phyloP scores from a whole-genome alignment of 768 basidiomycete genomes.

The Boletus tylopilopsis region DNA sequence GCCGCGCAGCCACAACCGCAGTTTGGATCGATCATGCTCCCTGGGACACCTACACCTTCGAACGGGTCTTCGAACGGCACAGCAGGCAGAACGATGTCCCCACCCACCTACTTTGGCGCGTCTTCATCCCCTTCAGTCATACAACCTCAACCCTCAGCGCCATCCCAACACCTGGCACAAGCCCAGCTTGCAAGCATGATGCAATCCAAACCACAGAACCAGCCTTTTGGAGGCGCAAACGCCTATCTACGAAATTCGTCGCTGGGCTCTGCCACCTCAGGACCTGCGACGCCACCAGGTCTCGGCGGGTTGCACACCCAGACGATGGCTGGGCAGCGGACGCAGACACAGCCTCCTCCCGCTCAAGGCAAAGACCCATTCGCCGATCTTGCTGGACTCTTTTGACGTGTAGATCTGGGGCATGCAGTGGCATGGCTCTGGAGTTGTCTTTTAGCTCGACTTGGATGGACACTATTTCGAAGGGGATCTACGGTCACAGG shows the following conservation, averaged over 20 bases:
- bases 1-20: slow-evolving; percentile 22
- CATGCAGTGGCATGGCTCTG: too few species aligned
- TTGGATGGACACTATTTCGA: too few species aligned
- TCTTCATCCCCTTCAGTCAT: slow-evolving; percentile 3
- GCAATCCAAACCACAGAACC: slow-evolving; percentile 19
- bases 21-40: slow-evolving; percentile 41
- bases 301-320: slow-evolving; percentile 3
- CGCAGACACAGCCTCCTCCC: slow-evolving; percentile 22
- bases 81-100: slow-evolving; percentile 12
- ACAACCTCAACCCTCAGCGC: slow-evolving; percentile 2
- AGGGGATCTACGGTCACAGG: too few species aligned
- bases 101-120: slow-evolving; percentile 7
- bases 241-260: slow-evolving; percentile 7
- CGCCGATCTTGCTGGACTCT: slow-evolving; percentile 75
- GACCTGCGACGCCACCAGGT: slow-evolving; percentile 11
- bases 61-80: slow-evolving; percentile 15
- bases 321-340: slow-evolving; percentile 14
- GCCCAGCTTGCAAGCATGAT: slow-evolving; percentile 13
- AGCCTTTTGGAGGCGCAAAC: background rate
- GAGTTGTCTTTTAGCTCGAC: too few species aligned
- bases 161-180: slow-evolving; percentile 1
- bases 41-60: slow-evolving; percentile 35
- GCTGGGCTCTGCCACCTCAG: slow-evolving; percentile 8
- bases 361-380: slow-evolving; percentile 70
- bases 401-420: slow-evolving; percentile 36